Base-by-base conservation (phyloP, 257 asterid genomes). In the Linaria vulgaris region DNA sequence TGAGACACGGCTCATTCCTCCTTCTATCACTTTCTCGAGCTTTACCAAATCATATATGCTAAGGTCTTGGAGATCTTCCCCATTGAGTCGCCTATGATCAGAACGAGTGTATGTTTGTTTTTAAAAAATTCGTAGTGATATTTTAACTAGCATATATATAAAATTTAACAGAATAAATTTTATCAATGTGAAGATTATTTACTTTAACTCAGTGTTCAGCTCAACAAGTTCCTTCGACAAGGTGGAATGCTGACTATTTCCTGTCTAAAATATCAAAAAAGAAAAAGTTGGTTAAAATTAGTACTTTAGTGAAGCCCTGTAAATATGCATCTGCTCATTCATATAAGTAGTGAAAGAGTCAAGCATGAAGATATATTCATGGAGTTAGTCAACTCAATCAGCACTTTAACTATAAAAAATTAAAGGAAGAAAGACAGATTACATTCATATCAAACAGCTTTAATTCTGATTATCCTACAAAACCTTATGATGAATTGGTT, bases 1-100 rank as follows among this genome's bases (percentile, higher is more conserved):
- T 12, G 45, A 64, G 8, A 90, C 74, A 31, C 88, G 89, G 56
- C 66, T 67, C 72, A 85, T 55, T 56, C 87, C 95, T 9, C 78
- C 70, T 75, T 80, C 85, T 0, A 85, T 69, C 77, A 68, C 6
- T 69, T 74, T 90, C 78, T 90, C 97, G 9, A 90, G 83, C 78
- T 60, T 90, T 43, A 76, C 69, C 80, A 90, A 64, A 16, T 83
- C 96, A 47, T 77, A 80, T 74, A 87, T 13, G 24, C 72, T 70
- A 57, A 90, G 96, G 31, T 74, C 96, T 68, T 82, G 76, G 45
- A 87, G 79, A 63, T 83, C 96, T 74, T 90, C 92, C 69, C 95
- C 97, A 48, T 64, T 72, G 4, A 90, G 92, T 63, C 75, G 88
- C 83, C 95, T 85, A 49, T n/a, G n/a, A n/a, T 12, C 23, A 31